Conservation (phyloP, 495 filamentous ascomycete species). For the Articulospora tetracladia region DNA sequence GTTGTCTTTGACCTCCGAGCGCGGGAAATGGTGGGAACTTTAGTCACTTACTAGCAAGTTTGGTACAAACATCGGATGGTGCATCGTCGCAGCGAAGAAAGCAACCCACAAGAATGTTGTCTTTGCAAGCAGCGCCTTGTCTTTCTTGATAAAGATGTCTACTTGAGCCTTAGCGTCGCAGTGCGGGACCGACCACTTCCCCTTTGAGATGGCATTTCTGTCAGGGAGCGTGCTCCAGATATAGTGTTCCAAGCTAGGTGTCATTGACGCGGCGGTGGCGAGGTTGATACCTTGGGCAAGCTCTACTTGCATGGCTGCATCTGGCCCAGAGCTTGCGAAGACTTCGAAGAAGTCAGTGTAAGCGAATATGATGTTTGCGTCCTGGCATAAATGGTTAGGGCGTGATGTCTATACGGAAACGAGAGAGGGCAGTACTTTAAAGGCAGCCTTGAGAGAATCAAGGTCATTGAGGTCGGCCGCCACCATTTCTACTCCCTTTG, state of each 20-base stretch:
- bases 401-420: too few species aligned
- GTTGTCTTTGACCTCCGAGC: too few species aligned
- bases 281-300: constrained; percentile 38
- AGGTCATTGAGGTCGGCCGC: constrained; percentile 24
- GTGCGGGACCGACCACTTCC: constrained; percentile 33
- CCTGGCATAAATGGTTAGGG: background rate
- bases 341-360: constrained; percentile 27
- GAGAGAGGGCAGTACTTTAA: constrained; percentile 21
- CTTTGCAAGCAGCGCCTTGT: constrained; percentile 25
- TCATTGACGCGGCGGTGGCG: constrained; percentile 36
- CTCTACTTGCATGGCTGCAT: constrained; percentile 25
- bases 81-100: constrained; percentile 31
- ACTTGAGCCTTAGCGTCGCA: constrained; percentile 36
- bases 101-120: constrained; percentile 39
- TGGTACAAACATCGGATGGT: constrained; percentile 32
- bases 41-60: constrained; percentile 1
- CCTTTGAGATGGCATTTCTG: constrained; percentile 24
- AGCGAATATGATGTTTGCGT: constrained; percentile 17
- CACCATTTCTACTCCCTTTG: constrained; percentile 33
- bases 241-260: constrained; percentile 37
- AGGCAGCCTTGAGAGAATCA: constrained; percentile 13
- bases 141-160: constrained; percentile 34
- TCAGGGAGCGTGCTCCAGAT: constrained; percentile 43
- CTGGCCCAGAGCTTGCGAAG: constrained; percentile 9
- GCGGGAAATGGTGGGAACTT: background rate